Base-by-base conservation (phyloP, 2,329 filamentous ascomycete species). In the Chaetothyriales sp. region DNA sequence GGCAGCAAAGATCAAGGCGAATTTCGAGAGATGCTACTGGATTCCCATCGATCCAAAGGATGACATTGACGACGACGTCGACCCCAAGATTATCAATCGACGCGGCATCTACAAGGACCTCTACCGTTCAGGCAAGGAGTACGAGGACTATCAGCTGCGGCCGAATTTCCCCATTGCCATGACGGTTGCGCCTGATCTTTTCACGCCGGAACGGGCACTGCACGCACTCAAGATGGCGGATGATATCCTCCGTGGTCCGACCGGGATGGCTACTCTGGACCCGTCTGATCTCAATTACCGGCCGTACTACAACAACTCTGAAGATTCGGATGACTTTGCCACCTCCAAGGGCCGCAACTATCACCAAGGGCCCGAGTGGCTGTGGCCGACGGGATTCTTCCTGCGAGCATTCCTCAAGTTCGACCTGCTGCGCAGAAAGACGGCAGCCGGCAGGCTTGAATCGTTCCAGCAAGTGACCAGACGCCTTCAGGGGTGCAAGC, bases 81-180 rank as follows among this genome's bases (percentile, higher is more conserved):
- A 95, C 66, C 61, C 85, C 0, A 70, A 70, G 12, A 74, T 95
- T 46, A 70, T 96, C 70, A 93, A 95, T 68, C 85, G 92, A 47
- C 81, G 89, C 19, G 93, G 92, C 54, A 93, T 98, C 63, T 98
- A 98, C 79, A 98, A 98, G 70, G 92, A 98, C 65, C 71, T 96
- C 18, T 95, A 95, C 75, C 81, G 78, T 58, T 93, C 88, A 46
- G 87, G 87, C 56, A 96, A 95, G 68, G 86, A 92, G 65, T 95
- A 93, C 63, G 88, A 96, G 64, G 92, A 98, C 69, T 98, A 98
- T 68, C 92, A 98, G 66, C 78, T 98, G 43, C 86, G 92, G 20
- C 76, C 86, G 55, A 98, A 98, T 70, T 96, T 93, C 70, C 78
- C 89, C 28, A 90, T 98, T 57, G 87, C 90, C 59, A 96, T 98